phyloP scores from a whole-genome alignment of 2,329 filamentous ascomycete genomes.

The Aspergillus udagawae region DNA sequence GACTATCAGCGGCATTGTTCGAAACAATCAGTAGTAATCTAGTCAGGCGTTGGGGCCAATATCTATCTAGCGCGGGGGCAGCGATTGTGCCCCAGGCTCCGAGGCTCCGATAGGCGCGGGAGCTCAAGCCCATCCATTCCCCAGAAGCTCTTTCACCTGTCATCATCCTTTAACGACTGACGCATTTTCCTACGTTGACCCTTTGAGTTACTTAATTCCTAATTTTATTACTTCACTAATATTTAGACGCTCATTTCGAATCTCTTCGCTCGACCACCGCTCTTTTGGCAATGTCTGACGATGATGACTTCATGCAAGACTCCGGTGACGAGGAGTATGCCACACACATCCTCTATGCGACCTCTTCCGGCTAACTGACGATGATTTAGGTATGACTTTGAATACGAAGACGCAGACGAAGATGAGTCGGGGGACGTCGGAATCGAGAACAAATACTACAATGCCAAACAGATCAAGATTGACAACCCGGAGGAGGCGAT shows the following conservation, averaged over 20 bases:
- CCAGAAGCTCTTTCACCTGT: slow-evolving; percentile 4
- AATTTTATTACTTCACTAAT: not conserved
- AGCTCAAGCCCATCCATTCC: not conserved
- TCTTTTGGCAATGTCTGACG: slow-evolving; percentile 63
- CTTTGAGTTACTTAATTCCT: not conserved
- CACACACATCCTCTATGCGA: not conserved
- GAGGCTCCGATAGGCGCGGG: slow-evolving; percentile 18
- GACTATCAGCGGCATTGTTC: not conserved
- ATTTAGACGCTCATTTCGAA: not conserved
- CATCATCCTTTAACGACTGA: slow-evolving; percentile 1
- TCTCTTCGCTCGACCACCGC: not conserved
- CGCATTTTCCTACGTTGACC: not conserved
- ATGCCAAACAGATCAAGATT: slow-evolving; percentile 92
- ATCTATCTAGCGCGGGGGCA: not conserved
- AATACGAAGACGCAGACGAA: slow-evolving; percentile 92
- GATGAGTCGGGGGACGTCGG: slow-evolving; percentile 85
- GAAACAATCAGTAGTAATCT: not conserved
- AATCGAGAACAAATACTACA: slow-evolving; percentile 99
- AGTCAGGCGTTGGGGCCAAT: not conserved
- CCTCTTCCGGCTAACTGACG: slow-evolving; percentile 20
- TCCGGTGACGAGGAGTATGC: slow-evolving; percentile 79
- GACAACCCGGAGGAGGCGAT: slow-evolving; percentile 85
- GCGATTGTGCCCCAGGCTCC: slow-evolving; percentile 1
- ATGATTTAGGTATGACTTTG: slow-evolving; percentile 74
- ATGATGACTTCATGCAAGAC: slow-evolving; percentile 92